Evolutionary conservation across 176 grass and related monocot species (phyloP).

Genomic region (Thinopyrum elongatum): DNA sequence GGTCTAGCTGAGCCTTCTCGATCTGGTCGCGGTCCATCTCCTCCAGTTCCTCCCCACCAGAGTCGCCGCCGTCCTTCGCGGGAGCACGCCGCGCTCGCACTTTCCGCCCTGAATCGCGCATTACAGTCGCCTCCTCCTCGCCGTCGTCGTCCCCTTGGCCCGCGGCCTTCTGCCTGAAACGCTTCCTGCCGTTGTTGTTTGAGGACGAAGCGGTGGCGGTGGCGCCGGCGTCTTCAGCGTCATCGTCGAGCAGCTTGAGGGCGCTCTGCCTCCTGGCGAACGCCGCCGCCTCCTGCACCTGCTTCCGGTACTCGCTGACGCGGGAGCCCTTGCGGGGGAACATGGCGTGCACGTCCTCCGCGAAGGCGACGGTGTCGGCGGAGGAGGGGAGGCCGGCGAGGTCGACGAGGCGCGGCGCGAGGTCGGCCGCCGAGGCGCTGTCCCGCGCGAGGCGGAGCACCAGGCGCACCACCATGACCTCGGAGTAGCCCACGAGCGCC

Average conservation of each 20-base stretch:
- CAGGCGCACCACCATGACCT: constrained; percentile 13
- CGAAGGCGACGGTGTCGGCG: constrained; percentile 30
- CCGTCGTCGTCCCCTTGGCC: not conserved
- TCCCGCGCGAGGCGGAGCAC: constrained; percentile 39
- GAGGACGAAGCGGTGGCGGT: not conserved
- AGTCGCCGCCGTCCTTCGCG: not conserved
- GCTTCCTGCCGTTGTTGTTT: not conserved
- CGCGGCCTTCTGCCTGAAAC: constrained; percentile 15
- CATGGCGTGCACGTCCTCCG: constrained; percentile 28
- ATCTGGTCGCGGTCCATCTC: constrained; percentile 37
- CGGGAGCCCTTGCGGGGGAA: not conserved
- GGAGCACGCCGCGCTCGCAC: not conserved
- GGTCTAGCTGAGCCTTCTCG: constrained; percentile 22
- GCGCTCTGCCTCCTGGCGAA: constrained; percentile 21
- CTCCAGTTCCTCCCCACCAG: constrained; percentile 5
- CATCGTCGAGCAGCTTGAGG: constrained; percentile 31
- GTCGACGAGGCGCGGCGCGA: constrained; percentile 34
- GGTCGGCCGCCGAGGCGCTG: constrained; percentile 25
- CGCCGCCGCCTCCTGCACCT: constrained; percentile 21
- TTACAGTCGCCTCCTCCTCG: not conserved
- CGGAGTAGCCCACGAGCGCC: constrained; percentile 35
- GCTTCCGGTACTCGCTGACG: constrained; percentile 27
- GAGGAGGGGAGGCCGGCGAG: constrained; percentile 29
- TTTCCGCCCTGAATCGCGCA: not conserved
- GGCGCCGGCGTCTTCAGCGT: not conserved